These are phyloP conservation scores for Alternaria infectoria DNA, from an alignment of 2,329 filamentous ascomycete species.

Conservation along the genomic window DNA sequence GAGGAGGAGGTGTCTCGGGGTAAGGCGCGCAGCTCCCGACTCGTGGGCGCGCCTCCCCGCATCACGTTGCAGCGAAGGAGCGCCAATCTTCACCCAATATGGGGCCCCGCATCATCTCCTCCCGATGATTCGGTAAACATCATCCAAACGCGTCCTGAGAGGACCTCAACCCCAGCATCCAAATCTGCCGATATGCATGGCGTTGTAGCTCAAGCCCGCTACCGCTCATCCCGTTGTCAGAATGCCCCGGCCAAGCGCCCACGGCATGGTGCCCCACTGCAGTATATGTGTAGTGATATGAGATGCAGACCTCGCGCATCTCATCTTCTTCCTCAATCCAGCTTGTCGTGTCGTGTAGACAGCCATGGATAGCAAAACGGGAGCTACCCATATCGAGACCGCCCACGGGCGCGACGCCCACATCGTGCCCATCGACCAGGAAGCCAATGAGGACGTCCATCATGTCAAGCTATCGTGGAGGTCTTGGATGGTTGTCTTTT, in stretches of 20 bases:
- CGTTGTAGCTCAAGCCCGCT: not conserved
- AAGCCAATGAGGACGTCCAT: slow-evolving; percentile 32
- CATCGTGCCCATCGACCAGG: slow-evolving; percentile 37
- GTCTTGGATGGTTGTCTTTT: slow-evolving; percentile 59
- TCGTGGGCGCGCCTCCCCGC: slow-evolving; percentile 3
- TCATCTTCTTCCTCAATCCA: not conserved
- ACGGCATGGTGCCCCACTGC: not conserved
- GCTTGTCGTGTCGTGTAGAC: not conserved
- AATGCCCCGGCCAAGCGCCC: not conserved
- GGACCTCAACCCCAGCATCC: not conserved
- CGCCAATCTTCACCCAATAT: slow-evolving; percentile 10
- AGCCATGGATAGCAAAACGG: slow-evolving; percentile 29
- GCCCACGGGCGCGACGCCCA: slow-evolving; percentile 14
- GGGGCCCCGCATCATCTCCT: slow-evolving; percentile 19
- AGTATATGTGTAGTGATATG: not conserved
- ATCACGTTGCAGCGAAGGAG: not conserved
- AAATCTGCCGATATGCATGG: slow-evolving; percentile 21
- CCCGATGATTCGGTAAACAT: slow-evolving; percentile 7
- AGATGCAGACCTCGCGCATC: not conserved
- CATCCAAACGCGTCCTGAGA: slow-evolving; percentile 5
- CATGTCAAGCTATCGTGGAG: slow-evolving; percentile 62
- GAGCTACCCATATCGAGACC: slow-evolving; percentile 20
- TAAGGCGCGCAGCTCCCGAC: not conserved
- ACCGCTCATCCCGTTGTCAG: not conserved
- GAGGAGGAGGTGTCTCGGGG: not conserved